phyloP scores from a whole-genome alignment of 2,329 filamentous ascomycete genomes.

The Penicillium sp. region DNA sequence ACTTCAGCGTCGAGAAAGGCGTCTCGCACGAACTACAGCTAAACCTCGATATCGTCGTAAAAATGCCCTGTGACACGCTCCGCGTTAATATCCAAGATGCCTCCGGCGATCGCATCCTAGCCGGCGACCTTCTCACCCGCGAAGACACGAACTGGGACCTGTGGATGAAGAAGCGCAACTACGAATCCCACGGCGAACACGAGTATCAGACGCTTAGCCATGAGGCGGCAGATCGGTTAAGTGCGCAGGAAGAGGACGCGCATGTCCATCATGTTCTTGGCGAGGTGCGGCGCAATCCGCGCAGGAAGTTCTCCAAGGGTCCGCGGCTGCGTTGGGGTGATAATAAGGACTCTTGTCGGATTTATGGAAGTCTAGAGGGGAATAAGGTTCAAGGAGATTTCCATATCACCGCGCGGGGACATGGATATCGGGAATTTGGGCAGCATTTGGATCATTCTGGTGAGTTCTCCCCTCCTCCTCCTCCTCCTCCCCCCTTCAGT shows the following conservation, averaged over 20 bases:
- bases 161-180: conserved; percentile 74
- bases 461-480: conserved; percentile 52
- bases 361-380: conserved; percentile 86
- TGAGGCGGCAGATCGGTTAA: conserved; percentile 61
- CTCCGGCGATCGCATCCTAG: conserved; percentile 86
- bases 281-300: conserved; percentile 69
- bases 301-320: conserved; percentile 70
- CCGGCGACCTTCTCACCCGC: conserved; percentile 71
- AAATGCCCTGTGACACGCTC: conserved; percentile 85
- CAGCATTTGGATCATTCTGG: conserved; percentile 79
- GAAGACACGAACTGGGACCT: conserved; percentile 80
- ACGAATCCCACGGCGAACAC: conserved; percentile 61
- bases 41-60: conserved; percentile 91
- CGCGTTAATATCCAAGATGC: conserved; percentile 98
- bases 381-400: conserved; percentile 99
- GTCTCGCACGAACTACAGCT: conserved; percentile 87
- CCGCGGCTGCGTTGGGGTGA: conserved; percentile 64
- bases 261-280: conserved; percentile 91
- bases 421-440: conserved; percentile 86
- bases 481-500: not conserved
- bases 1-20: conserved; percentile 91
- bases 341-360: conserved; percentile 75
- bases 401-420: conserved; percentile 92
- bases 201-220: conserved; percentile 61
- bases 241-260: conserved; percentile 67